These are phyloP conservation scores for Combretum micranthum DNA, from an alignment of 345 rosid genomes.

Conservation along the genomic window DNA sequence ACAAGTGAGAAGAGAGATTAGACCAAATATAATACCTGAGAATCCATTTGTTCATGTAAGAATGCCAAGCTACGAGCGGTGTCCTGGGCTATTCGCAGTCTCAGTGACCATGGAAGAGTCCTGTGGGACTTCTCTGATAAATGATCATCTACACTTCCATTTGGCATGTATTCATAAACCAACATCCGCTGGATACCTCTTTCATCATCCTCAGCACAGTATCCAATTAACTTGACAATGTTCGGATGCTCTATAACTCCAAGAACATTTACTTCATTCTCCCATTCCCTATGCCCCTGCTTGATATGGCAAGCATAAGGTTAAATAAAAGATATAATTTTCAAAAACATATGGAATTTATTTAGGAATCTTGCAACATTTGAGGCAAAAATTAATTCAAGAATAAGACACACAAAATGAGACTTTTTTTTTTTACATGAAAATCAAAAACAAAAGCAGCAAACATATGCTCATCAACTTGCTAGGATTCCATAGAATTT, in stretches of 20 bases:
- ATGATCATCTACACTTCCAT: slow-evolving; percentile 66
- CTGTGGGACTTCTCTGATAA: slow-evolving; percentile 37
- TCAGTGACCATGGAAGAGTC: slow-evolving; percentile 74
- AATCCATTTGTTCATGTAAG: slow-evolving; percentile 85
- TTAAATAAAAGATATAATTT: too few species aligned
- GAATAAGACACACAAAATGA: too few species aligned
- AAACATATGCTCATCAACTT: too few species aligned
- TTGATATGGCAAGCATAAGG: too few species aligned
- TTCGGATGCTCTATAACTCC: slow-evolving; percentile 84
- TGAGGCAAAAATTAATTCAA: too few species aligned
- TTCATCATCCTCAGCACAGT: slow-evolving; percentile 92
- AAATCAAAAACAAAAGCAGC: too few species aligned
- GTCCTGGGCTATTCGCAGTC: slow-evolving; percentile 82
- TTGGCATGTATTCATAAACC: slow-evolving; percentile 79
- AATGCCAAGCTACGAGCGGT: slow-evolving; percentile 82
- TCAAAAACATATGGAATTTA: not conserved
- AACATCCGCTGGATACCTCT: slow-evolving; percentile 87
- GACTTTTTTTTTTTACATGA: too few species aligned
- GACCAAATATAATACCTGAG: slow-evolving; percentile 48
- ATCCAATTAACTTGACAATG: slow-evolving; percentile 80
- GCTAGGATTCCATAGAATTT: too few species aligned
- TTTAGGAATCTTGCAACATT: not conserved
- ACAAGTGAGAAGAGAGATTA: not conserved
- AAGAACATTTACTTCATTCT: slow-evolving; percentile 84
- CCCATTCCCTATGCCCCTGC: slow-evolving; percentile 95